Base-by-base conservation (phyloP, 2,329 filamentous ascomycete species). In the Onygenales sp. region DNA sequence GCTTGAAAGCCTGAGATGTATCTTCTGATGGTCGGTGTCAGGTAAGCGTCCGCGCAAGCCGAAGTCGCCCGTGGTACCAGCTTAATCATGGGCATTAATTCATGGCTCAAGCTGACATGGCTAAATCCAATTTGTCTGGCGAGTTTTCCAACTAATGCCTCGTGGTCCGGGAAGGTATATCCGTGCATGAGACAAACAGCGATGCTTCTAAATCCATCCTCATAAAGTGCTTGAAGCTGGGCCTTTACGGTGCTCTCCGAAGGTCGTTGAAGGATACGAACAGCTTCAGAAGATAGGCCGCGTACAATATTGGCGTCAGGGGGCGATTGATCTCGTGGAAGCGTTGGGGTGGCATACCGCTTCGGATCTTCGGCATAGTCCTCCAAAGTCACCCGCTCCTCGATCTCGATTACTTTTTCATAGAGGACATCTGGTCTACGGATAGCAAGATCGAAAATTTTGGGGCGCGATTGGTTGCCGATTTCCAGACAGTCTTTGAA, bases 141-240 rank as follows among this genome's bases (percentile, higher is more conserved):
- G 47, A 95, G 74, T 58, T 77, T 80, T 13, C 89, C 89, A 8
- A 95, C 77, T 42, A 89, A 65, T 0, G 84, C 83, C 66, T 96
- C 91, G 61, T 96, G 91, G 49, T 87, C 82, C 1, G 89, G 89
- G 63, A 88, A 96, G 0, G 89, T 95, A 65, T 95, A 96, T 4
- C 86, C 87, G 65, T 96, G 91, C 84, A 95, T 91, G 55, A 96
- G 72, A 62, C 88, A 94, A 1, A 96, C 88, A 2, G 91, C 90
- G 60, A 96, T 85, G 65, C 88, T 94, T 57, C 79, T 79, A 61
- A 94, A 84, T 0, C 87, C 87, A 34, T 77, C 73, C 56, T 86
- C 80, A 57, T 81, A 87, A 3, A 95, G 75, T 5, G 77, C 75
- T 65, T 88, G 77, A 44, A 91, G 68, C 62, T 87, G 80, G 10